These are phyloP conservation scores for Trypanosoma rangeli DNA, from an alignment of 208 protist genomes.

Conservation along the genomic window DNA sequence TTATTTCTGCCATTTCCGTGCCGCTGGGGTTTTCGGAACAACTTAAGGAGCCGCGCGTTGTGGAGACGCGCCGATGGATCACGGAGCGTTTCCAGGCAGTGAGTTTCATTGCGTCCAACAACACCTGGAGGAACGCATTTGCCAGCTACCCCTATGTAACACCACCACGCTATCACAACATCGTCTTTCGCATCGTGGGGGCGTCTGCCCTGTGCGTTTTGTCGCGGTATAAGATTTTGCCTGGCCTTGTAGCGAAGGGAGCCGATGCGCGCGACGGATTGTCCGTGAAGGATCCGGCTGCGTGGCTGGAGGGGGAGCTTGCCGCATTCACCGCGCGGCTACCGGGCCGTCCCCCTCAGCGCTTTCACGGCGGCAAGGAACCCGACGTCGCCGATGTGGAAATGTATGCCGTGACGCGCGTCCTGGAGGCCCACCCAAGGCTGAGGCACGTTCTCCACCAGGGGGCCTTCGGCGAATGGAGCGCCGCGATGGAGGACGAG, in stretches of 20 bases:
- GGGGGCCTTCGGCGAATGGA: slow-evolving; percentile 60
- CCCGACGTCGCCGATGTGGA: slow-evolving; percentile 80
- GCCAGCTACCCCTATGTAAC: slow-evolving; percentile 53
- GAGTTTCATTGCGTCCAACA: slow-evolving; percentile 72
- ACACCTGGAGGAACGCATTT: slow-evolving; percentile 60
- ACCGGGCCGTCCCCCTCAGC: slow-evolving; percentile 5
- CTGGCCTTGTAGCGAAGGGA: slow-evolving; percentile 15
- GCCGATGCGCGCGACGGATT: neutral
- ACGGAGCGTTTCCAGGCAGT: slow-evolving; percentile 62
- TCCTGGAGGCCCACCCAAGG: slow-evolving; percentile 51
- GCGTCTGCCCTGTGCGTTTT: slow-evolving; percentile 49
- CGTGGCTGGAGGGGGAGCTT: slow-evolving; percentile 56
- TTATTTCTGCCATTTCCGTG: slow-evolving; percentile 44
- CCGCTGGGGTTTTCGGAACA: slow-evolving; percentile 57
- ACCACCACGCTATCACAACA: slow-evolving; percentile 48
- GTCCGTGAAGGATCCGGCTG: slow-evolving; percentile 18
- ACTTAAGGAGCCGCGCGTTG: slow-evolving; percentile 43
- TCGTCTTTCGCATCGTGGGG: slow-evolving; percentile 61
- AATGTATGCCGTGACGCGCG: slow-evolving; percentile 78
- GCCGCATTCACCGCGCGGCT: slow-evolving; percentile 35
- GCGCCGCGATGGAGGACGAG: slow-evolving; percentile 48
- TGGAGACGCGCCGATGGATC: slow-evolving; percentile 67
- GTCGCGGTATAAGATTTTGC: slow-evolving; percentile 58
- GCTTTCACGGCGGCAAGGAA: slow-evolving; percentile 64
- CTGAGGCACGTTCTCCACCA: slow-evolving; percentile 41